Evolutionary conservation across 2,329 filamentous ascomycete genomes (phyloP), one percentile per base, ranked within the genome.

Genomic region (Plectosphaerella cucumerina): DNA sequence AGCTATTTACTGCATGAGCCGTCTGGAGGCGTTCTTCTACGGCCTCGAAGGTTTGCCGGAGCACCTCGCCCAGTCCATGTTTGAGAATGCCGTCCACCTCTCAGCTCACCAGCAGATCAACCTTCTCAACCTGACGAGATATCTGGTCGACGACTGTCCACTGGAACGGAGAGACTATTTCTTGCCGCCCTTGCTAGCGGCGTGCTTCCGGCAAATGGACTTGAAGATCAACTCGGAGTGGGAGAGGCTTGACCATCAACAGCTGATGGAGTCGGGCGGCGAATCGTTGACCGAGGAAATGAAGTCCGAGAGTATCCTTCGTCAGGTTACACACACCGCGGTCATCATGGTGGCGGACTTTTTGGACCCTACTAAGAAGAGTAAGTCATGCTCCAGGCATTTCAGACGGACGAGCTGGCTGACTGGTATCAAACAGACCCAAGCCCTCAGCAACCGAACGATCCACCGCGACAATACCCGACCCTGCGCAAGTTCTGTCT

Each of bases 261-360:
- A 87, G 58, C 74, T 72, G 18, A 73, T 84, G 12, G 79, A 81
- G 41, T 80, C 85, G 2, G 85, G 85, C 4, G 85, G 86, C 18
- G 90, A 92, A 50, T 89, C 89, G 53, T 73, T 99, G 49, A 89
- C 89, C 1, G 91, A 97, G 59, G 94, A 99, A 71, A 99, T 99
- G 94, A 96, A 97, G 70, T 86, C 90, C 6, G 94, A 99, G 67
- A 97, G 93, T 63, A 95, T 99, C 26, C 74, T 99, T 44, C 84
- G 94, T 18, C 91, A 97, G 65, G 79, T 97, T 47, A 97, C 93
- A 0, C 94, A 95, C 68, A 90, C 90, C 4, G 90, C 92, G 1
- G 90, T 97, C 26, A 86, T 94, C 60, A 90, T 97, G 79, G 87
- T 97, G 56, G 90, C 90, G 8, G 89, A 90, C 58, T 85, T 97